phyloP scores from a whole-genome alignment of 805 yeast genomes.

The Tetrapisispora iriomotensis region DNA sequence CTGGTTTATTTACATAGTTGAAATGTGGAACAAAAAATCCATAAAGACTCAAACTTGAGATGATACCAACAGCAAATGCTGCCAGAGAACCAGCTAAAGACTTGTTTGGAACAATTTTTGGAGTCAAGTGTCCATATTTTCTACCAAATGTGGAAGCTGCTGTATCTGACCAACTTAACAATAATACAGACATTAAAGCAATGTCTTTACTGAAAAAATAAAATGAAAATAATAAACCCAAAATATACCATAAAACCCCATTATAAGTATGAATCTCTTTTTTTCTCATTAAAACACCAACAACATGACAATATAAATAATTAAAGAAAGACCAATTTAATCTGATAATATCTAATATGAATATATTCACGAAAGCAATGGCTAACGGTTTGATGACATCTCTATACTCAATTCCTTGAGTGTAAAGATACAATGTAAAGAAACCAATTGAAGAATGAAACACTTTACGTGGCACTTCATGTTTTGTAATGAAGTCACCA shows the following conservation, averaged over 20 bases:
- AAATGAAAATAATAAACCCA: constrained; percentile 70
- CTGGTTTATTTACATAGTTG: constrained; percentile 43
- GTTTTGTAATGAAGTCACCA: constrained; percentile 53
- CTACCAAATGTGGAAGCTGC: constrained; percentile 94
- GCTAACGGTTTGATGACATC: constrained; percentile 54
- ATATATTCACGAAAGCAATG: constrained; percentile 45
- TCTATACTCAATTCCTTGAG: constrained; percentile 35
- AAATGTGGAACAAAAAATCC: constrained; percentile 61
- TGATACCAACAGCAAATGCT: constrained; percentile 65
- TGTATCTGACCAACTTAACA: constrained; percentile 94
- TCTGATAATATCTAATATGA: constrained; percentile 58
- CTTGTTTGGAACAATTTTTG: constrained; percentile 62
- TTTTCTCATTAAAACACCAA: constrained; percentile 81
- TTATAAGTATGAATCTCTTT: constrained; percentile 63
- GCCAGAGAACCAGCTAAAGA: constrained; percentile 87
- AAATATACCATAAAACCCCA: constrained; percentile 81
- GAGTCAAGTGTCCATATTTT: constrained; percentile 73
- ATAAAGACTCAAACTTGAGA: constrained; percentile 59
- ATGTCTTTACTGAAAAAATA: constrained; percentile 70
- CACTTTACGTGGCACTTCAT: constrained; percentile 81
- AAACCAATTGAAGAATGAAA: constrained; percentile 88
- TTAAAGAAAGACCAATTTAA: constrained; percentile 56
- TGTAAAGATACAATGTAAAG: constrained; percentile 63
- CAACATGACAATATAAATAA: constrained; percentile 48
- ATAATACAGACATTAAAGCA: constrained; percentile 59